Evolutionary conservation across 2,329 filamentous ascomycete species (phyloP).

Genomic region (Pleurostoma richardsiae): DNA sequence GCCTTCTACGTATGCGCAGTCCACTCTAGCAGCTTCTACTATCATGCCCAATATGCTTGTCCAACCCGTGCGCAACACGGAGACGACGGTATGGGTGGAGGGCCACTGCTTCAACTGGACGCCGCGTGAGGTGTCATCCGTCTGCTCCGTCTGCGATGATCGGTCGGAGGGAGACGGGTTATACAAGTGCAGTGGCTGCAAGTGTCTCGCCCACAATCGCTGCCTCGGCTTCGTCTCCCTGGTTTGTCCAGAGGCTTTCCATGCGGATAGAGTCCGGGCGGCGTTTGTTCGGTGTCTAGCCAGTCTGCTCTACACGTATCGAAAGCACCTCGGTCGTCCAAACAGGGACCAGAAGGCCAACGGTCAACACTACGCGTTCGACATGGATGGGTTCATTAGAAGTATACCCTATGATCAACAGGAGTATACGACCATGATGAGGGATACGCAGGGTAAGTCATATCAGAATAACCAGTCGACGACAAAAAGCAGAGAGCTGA

Average conservation of each 20-base stretch:
- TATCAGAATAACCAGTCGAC: background rate
- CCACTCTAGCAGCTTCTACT: slow-evolving; percentile 79
- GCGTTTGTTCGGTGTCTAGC: slow-evolving; percentile 62
- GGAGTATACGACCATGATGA: slow-evolving; percentile 59
- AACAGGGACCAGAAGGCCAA: slow-evolving; percentile 55
- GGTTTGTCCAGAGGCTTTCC: slow-evolving; percentile 60
- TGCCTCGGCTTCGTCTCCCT: slow-evolving; percentile 59
- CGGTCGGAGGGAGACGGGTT: slow-evolving; percentile 66
- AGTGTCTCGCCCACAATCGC: slow-evolving; percentile 49
- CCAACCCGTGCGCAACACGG: slow-evolving; percentile 73
- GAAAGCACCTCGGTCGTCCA: slow-evolving; percentile 57
- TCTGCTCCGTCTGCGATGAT: slow-evolving; percentile 73
- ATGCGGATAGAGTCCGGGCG: slow-evolving; percentile 55
- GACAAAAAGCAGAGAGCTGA: too few species aligned
- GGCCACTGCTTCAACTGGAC: slow-evolving; percentile 74
- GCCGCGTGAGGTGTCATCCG: slow-evolving; percentile 50
- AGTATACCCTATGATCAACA: slow-evolving; percentile 62
- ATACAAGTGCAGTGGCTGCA: slow-evolving; percentile 68
- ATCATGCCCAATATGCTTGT: slow-evolving; percentile 82
- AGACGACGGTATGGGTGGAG: slow-evolving; percentile 78
- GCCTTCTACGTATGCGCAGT: slow-evolving; percentile 78
- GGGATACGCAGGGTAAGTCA: slow-evolving; percentile 58
- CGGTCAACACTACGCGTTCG: slow-evolving; percentile 58
- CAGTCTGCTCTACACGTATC: slow-evolving; percentile 62
- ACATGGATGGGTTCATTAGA: slow-evolving; percentile 61